Conservation (phyloP, 2,329 filamentous ascomycete genomes). For the Hymenoscyphus infarciens region DNA sequence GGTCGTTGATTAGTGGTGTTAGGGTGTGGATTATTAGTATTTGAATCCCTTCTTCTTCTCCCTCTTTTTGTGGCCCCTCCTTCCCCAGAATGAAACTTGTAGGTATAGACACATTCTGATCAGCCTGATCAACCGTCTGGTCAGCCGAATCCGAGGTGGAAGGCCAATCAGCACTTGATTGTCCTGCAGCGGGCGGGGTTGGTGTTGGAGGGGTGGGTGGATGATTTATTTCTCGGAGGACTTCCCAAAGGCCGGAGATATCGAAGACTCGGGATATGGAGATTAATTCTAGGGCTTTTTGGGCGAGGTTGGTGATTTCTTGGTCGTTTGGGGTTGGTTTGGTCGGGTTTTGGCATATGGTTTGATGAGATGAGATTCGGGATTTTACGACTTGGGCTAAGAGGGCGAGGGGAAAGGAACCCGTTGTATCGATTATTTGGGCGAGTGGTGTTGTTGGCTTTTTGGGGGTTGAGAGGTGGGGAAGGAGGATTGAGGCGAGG, state of each 20-base stretch:
- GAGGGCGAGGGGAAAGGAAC: slow-evolving; percentile 30
- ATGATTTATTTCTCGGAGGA: slow-evolving; percentile 45
- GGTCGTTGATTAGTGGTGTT: slow-evolving; percentile 9
- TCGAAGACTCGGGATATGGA: slow-evolving; percentile 57
- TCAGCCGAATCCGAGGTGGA: neutral
- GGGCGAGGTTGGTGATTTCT: slow-evolving; percentile 6
- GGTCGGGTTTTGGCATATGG: slow-evolving; percentile 2
- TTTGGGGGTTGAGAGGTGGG: slow-evolving; percentile 2
- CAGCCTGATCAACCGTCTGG: neutral
- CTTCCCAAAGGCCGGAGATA: slow-evolving; percentile 55
- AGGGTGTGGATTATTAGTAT: slow-evolving; percentile 8
- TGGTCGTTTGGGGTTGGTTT: slow-evolving; percentile 1
- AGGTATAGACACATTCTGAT: neutral
- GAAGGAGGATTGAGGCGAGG: slow-evolving; percentile 26
- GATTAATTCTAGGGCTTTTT: slow-evolving; percentile 44
- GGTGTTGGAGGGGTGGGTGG: neutral
- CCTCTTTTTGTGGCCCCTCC: neutral
- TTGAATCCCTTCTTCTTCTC: neutral
- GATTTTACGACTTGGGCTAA: slow-evolving; percentile 29
- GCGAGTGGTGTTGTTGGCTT: slow-evolving; percentile 16
- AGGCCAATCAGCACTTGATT: slow-evolving; percentile 4
- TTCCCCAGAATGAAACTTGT: neutral
- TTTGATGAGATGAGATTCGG: slow-evolving; percentile 14
- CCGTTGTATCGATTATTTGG: slow-evolving; percentile 32
- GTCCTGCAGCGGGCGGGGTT: neutral